Conservation (phyloP, 805 yeast species). For the Starmerella bombi region DNA sequence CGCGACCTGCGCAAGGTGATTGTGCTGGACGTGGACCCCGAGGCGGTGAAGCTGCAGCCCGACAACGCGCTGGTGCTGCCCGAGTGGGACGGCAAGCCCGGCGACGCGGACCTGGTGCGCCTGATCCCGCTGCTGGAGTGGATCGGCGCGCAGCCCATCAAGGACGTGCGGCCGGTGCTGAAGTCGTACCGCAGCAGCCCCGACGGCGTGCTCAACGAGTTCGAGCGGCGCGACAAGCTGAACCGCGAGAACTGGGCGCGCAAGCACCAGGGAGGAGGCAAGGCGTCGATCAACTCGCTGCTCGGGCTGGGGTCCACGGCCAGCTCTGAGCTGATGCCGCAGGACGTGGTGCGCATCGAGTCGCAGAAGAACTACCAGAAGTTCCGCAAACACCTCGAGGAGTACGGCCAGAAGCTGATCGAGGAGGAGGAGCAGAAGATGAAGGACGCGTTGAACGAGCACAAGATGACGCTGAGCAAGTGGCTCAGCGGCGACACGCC, state of each 20-base stretch:
- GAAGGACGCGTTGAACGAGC: constrained; percentile 69
- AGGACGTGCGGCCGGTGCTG: constrained; percentile 83
- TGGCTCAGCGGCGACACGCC: constrained; percentile 56
- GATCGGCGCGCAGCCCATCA: constrained; percentile 71
- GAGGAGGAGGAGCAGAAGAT: constrained; percentile 38
- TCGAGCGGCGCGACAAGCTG: constrained; percentile 58
- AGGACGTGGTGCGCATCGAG: constrained; percentile 79
- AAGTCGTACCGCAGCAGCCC: constrained; percentile 54
- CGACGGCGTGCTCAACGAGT: constrained; percentile 58
- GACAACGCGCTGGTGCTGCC: constrained; percentile 81
- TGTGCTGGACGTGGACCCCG: constrained; percentile 64
- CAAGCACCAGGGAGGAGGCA: constrained; percentile 29
- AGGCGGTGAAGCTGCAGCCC: constrained; percentile 68
- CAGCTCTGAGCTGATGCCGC: constrained; percentile 55
- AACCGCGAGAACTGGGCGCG: constrained; percentile 41
- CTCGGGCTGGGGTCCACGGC: constrained; percentile 44
- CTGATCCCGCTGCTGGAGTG: constrained; percentile 90
- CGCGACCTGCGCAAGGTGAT: constrained; percentile 77
- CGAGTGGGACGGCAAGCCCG: constrained; percentile 78
- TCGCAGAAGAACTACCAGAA: constrained; percentile 80
- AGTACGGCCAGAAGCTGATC: constrained; percentile 47
- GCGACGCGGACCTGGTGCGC: constrained; percentile 58
- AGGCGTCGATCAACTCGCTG: constrained; percentile 38
- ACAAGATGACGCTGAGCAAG: constrained; percentile 73
- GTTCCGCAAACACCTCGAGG: constrained; percentile 70